Conservation (phyloP, 78 protist species). For the Chrysochromulina parva region DNA sequence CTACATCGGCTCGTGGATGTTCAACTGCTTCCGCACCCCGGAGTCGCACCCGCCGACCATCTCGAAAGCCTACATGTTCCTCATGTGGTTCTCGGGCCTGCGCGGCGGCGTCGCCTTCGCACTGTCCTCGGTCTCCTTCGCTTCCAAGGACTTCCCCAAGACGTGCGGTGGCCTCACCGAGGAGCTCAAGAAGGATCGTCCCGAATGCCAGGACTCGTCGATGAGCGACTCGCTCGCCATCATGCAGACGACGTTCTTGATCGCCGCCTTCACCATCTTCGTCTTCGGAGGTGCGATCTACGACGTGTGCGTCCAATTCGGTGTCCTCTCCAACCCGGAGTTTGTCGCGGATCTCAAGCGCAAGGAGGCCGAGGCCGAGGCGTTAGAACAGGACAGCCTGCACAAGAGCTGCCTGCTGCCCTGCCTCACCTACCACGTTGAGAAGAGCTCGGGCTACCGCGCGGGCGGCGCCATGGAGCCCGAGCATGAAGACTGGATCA, state of each 20-base stretch:
- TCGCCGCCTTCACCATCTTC: slow-evolving; percentile 20
- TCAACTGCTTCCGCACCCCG: background rate
- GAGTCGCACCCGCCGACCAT: background rate
- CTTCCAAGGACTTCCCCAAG: background rate
- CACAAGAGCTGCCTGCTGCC: background rate
- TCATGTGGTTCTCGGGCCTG: slow-evolving; percentile 32
- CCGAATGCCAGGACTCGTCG: too few relatives aligned
- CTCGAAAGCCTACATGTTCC: background rate
- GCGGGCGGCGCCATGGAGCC: background rate
- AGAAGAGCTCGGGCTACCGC: background rate
- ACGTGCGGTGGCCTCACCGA: background rate
- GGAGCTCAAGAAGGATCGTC: background rate
- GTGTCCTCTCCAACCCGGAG: background rate
- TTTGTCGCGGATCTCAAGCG: background rate
- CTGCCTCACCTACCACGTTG: background rate
- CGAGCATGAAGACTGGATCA: background rate
- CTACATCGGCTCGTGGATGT: background rate
- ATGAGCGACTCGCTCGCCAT: background rate
- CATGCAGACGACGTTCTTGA: background rate
- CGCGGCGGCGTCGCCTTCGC: slow-evolving; percentile 36
- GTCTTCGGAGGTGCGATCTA: background rate
- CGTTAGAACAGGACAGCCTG: background rate
- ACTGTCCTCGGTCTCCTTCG: background rate
- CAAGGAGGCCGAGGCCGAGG: background rate
- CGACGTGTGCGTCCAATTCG: background rate